A percentile compares a stretch with the other conserved stretches of the same genome.
phyloP scores from a whole-genome alignment of 257 asterid genomes.

The Datura wrightii region DNA sequence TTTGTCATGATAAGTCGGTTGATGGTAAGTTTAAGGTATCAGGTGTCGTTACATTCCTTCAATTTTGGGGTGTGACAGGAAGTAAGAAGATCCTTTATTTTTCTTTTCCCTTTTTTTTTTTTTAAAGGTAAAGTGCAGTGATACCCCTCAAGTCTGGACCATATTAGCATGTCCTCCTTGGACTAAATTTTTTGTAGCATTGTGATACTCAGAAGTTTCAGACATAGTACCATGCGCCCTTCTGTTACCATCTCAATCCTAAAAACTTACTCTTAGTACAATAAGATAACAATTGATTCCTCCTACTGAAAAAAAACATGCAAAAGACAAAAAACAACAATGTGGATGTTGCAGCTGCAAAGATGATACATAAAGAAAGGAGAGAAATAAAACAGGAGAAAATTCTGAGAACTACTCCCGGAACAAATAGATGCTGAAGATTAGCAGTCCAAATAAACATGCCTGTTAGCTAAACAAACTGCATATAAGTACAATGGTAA shows the following conservation, averaged over 20 bases:
- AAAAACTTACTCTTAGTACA: neutral
- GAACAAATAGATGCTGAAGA: slow-evolving; percentile 23
- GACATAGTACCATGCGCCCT: neutral
- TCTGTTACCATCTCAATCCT: neutral
- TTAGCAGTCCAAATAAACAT: slow-evolving; percentile 22
- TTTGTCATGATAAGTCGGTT: neutral
- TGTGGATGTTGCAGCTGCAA: slow-evolving; percentile 19
- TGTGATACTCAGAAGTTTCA: neutral
- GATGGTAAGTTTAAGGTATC: slow-evolving; percentile 8
- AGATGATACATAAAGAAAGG: slow-evolving; percentile 6
- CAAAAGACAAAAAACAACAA: neutral
- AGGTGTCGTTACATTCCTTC: neutral
- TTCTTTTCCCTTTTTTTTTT: no score
- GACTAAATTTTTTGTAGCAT: neutral
- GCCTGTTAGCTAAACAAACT: neutral
- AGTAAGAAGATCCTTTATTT: no score
- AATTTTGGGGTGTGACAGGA: neutral
- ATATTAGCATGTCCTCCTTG: neutral
- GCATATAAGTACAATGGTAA: neutral
- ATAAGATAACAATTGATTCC: neutral
- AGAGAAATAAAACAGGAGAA: neutral
- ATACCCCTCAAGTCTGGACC: neutral
- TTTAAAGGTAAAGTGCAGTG: no score
- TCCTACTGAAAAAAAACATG: neutral
- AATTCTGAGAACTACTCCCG: neutral